These are phyloP conservation scores for Neofusicoccum sp. DNA, from an alignment of 2,329 filamentous ascomycete genomes.

Conservation along the genomic window DNA sequence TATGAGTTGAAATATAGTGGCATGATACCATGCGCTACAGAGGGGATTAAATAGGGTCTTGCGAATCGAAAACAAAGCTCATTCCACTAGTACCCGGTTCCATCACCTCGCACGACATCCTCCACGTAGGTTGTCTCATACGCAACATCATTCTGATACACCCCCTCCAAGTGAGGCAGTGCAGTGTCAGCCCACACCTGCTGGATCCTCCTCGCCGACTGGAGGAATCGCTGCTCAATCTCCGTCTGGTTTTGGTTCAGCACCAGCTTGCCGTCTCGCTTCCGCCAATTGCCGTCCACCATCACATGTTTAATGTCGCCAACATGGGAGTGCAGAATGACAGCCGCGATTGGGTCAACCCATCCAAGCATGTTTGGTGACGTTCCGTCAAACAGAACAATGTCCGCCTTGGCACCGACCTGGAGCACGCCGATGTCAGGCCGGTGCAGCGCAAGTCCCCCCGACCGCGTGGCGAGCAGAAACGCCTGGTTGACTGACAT, in stretches of 20 bases:
- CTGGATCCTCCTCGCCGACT: conserved; percentile 27
- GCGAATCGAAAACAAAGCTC: too few species aligned
- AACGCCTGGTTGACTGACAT: conserved; percentile 58
- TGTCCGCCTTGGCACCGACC: conserved; percentile 54
- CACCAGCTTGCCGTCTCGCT: conserved; percentile 43
- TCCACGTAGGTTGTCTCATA: conserved; percentile 1
- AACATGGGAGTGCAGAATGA: conserved; percentile 55
- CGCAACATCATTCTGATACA: conserved; percentile 3
- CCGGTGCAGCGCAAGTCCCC: conserved; percentile 52
- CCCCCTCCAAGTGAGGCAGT: conserved; percentile 14
- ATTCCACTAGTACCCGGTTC: conserved; percentile 18
- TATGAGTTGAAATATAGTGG: too few species aligned
- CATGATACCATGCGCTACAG: too few species aligned
- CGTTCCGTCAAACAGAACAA: conserved; percentile 53
- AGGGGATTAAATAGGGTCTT: too few species aligned
- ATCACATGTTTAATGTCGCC: conserved; percentile 54
- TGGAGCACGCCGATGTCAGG: conserved; percentile 52
- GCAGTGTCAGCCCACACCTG: conserved; percentile 21
- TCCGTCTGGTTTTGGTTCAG: conserved; percentile 21
- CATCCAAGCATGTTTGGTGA: conserved; percentile 54
- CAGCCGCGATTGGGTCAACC: conserved; percentile 55
- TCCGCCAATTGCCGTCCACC: conserved; percentile 51
- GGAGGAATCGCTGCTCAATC: conserved; percentile 25
- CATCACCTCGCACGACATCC: conserved; percentile 17
- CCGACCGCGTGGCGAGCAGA: conserved; percentile 53